Conservation (phyloP, 2,329 filamentous ascomycete genomes). For the Epichloe festucae region DNA sequence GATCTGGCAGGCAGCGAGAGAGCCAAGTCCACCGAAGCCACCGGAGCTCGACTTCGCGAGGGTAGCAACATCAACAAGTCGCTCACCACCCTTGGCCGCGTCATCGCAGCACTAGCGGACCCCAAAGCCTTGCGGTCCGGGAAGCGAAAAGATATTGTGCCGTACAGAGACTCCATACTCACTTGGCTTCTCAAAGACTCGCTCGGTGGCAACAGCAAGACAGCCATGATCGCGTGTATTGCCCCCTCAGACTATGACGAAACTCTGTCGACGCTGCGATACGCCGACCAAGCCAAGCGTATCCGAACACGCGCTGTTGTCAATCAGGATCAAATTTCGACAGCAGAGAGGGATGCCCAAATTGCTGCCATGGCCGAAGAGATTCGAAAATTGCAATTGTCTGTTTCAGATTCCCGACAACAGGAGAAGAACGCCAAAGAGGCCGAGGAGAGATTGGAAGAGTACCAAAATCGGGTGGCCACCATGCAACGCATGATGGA, state of each 20-base stretch:
- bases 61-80: constrained; percentile 99
- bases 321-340: constrained; percentile 89
- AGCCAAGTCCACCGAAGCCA: constrained; percentile 90
- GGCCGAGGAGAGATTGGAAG: constrained; percentile 75
- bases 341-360: constrained; percentile 91
- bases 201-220: constrained; percentile 92
- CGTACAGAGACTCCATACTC: constrained; percentile 79
- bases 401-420: constrained; percentile 48
- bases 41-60: constrained; percentile 78
- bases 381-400: constrained; percentile 75
- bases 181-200: constrained; percentile 90
- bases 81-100: constrained; percentile 83
- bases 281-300: constrained; percentile 93
- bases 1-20: constrained; percentile 91
- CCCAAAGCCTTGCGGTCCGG: constrained; percentile 44
- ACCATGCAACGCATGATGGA: constrained; percentile 95
- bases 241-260: constrained; percentile 94
- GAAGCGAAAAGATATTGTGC: constrained; percentile 57
- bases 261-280: constrained; percentile 87
- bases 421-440: constrained; percentile 65
- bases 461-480: constrained; percentile 83
- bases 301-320: constrained; percentile 90
- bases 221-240: constrained; percentile 98
- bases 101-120: constrained; percentile 81
- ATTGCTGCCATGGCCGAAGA: constrained; percentile 92